Evolutionary conservation across 139 green algal genomes (phyloP).

Genomic region (Tetradesmus lagerheimii): DNA sequence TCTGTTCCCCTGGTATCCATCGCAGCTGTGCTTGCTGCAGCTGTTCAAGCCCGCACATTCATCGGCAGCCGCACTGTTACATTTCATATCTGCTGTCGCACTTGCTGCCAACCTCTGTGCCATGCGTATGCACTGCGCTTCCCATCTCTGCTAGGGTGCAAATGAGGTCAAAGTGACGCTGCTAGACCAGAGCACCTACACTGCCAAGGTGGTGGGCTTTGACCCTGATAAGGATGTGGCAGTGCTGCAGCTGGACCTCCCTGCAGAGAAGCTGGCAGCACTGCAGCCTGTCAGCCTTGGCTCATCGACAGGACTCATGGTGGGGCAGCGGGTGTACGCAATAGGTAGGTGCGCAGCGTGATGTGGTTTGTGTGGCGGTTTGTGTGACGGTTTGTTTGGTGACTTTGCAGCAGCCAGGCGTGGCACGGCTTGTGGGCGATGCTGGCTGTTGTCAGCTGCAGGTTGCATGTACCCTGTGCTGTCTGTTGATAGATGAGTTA

Average conservation of each 20-base stretch:
- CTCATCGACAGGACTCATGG: conserved; percentile 64
- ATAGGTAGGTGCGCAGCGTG: background rate
- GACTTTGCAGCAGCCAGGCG: no score
- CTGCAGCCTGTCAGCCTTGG: conserved; percentile 61
- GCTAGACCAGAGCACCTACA: conserved; percentile 66
- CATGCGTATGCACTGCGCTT: background rate
- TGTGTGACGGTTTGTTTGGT: no score
- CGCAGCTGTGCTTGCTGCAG: background rate
- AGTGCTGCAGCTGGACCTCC: conserved; percentile 61
- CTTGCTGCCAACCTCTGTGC: background rate
- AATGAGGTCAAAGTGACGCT: conserved; percentile 67
- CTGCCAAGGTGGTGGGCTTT: conserved; percentile 56
- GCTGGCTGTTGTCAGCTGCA: no score
- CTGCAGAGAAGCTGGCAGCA: background rate
- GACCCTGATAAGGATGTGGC: conserved; percentile 69
- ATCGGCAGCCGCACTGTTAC: background rate
- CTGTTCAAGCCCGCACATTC: no score
- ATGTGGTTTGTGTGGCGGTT: no score
- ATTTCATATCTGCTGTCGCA: background rate
- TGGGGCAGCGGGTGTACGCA: conserved; percentile 75
- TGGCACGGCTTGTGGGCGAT: no score
- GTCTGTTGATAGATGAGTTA: no score
- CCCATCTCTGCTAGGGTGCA: conserved; percentile 35
- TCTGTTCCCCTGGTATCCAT: background rate
- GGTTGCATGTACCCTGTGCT: no score